phyloP scores from a whole-genome alignment of 2,329 filamentous ascomycete genomes.

The Stagonosporopsis vannaccii region DNA sequence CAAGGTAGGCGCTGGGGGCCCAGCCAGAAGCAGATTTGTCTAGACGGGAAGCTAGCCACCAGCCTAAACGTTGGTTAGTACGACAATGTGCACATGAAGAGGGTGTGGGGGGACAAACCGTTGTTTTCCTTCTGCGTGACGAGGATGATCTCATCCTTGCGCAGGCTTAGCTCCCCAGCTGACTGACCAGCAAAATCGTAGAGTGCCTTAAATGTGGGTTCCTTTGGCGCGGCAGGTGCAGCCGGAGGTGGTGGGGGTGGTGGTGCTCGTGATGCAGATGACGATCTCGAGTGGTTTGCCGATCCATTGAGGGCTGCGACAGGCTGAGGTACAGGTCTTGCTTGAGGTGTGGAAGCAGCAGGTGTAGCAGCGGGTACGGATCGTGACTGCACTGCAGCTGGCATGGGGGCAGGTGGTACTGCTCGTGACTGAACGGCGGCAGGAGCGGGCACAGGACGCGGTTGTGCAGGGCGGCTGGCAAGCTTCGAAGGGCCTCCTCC shows the following conservation, averaged over 20 bases:
- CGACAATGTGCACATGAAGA: slow-evolving; percentile 8
- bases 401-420: slow-evolving; percentile 58
- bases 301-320: slow-evolving; percentile 60
- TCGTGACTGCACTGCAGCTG: slow-evolving; percentile 53
- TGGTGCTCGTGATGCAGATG: slow-evolving; percentile 56
- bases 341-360: slow-evolving; percentile 35
- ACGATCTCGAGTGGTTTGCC: slow-evolving; percentile 52
- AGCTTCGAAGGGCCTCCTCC: slow-evolving; percentile 79
- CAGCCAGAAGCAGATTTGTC: slow-evolving; percentile 79
- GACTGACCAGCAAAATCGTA: slow-evolving; percentile 91
- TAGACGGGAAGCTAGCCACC: slow-evolving; percentile 89
- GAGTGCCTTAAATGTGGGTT: slow-evolving; percentile 84
- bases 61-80: slow-evolving; percentile 66
- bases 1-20: slow-evolving; percentile 92
- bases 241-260: slow-evolving; percentile 71
- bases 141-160: slow-evolving; percentile 80
- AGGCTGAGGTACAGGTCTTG: slow-evolving; percentile 62
- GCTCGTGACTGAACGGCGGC: slow-evolving; percentile 52
- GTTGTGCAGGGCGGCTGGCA: slow-evolving; percentile 58
- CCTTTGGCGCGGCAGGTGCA: slow-evolving; percentile 66
- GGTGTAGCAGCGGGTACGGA: slow-evolving; percentile 42
- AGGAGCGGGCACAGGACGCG: slow-evolving; percentile 42
- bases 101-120: slow-evolving; percentile 65
- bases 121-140: slow-evolving; percentile 95
- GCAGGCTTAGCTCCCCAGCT: slow-evolving; percentile 83